Percentiles rank a stretch among this genome's conserved stretches.
Conservation (phyloP, 228 moss, liverwort and hornwort species). For the Sphagnum fallax region DNA sequence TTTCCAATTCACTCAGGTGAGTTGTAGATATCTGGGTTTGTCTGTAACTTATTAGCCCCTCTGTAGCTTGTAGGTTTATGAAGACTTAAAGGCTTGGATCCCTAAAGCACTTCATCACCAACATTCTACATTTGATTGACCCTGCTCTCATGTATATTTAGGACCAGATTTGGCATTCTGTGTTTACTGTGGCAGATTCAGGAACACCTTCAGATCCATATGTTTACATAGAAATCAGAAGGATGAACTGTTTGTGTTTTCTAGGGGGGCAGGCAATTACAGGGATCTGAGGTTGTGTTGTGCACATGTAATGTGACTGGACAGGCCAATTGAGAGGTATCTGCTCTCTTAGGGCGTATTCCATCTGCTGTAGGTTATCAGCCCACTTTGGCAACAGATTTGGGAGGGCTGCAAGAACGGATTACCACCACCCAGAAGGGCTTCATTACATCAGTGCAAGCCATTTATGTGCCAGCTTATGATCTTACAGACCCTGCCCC, state of each 20-base stretch:
- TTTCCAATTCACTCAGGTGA: constrained; percentile 94
- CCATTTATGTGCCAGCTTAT: constrained; percentile 92
- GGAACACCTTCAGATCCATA: no score
- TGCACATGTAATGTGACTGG: background rate
- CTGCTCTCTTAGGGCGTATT: constrained; percentile 90
- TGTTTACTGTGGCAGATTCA: no score
- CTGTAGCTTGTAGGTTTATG: background rate
- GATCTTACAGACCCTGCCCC: constrained; percentile 97
- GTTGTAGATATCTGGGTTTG: background rate
- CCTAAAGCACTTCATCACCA: no score
- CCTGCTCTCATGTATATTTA: no score
- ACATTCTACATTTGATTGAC: no score
- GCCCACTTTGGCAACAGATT: constrained; percentile 90
- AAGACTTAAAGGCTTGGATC: no score
- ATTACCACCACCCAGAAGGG: constrained; percentile 93
- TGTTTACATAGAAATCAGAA: no score
- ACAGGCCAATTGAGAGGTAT: constrained; percentile 95
- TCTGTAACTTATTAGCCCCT: background rate
- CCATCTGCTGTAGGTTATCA: constrained; percentile 98
- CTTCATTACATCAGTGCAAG: constrained; percentile 95
- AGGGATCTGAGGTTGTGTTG: no score
- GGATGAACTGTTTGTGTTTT: no score
- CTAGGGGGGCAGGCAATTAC: no score
- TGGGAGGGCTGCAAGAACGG: constrained; percentile 92
- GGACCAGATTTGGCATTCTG: no score